These are phyloP conservation scores for Gossypium stocksii DNA, from an alignment of 345 rosid species.

Conservation along the genomic window DNA sequence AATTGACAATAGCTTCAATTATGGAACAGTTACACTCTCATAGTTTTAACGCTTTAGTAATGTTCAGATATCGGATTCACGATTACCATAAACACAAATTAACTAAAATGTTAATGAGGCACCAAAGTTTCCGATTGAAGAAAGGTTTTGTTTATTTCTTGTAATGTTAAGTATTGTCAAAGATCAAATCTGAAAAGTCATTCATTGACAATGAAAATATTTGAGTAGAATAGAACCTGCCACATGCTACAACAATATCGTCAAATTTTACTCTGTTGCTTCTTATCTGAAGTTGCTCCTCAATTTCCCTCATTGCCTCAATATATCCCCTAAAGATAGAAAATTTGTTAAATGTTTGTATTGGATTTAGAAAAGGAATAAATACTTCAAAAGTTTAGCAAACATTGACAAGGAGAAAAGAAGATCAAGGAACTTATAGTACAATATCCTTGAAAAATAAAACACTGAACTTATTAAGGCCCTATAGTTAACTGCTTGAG, in stretches of 20 bases:
- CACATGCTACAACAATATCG: constrained; percentile 91
- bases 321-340: constrained; percentile 68
- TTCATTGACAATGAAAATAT: background rate
- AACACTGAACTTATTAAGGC: background rate
- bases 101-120: background rate
- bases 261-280: constrained; percentile 50
- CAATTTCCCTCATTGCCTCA: constrained; percentile 82
- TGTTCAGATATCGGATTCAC: background rate
- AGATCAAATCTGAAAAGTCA: constrained; percentile 9
- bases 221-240: constrained; percentile 59
- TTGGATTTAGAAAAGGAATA: background rate
- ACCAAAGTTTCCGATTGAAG: background rate
- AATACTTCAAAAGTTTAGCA: background rate
- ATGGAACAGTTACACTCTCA: background rate
- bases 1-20: background rate
- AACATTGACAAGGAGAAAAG: background rate
- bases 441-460: background rate
- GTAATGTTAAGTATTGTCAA: background rate
- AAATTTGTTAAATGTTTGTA: background rate
- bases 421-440: background rate
- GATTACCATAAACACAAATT: background rate
- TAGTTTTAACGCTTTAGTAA: background rate
- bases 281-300: constrained; percentile 58
- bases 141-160: background rate
- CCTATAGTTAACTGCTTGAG: background rate